Evolutionary conservation across 305 asterid species (phyloP), one percentile per base, ranked within the genome.

Genomic region (Fraxinus albicans): DNA sequence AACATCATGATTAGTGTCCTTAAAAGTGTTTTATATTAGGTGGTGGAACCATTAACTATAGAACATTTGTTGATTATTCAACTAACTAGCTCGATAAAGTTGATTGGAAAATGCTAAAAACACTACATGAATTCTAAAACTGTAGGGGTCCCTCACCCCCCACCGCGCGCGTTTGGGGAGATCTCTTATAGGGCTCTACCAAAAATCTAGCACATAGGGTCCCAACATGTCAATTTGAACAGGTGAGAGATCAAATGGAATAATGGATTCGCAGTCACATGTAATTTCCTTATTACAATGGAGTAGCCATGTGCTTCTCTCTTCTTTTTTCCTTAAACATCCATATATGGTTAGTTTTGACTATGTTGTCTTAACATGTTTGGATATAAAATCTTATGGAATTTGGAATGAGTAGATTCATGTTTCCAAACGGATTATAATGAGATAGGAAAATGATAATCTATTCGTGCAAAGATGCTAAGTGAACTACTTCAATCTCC

Each of bases 1-100:
- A 88, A 91, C 85, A 84, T 79, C 89, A 92, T 91, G 91, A 93
- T 92, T 91, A 88, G 78, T 84, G 91, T 80, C 90, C 84, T 86
- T 82, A 85, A 87, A 83, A 81, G 82, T 81, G 89, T 83, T 87
- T 80, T 80, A 38, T 80, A 90, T 86, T 85, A 79, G 79, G 87
- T 87, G 92, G 92, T 94, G 97, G 97, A 91, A 86, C 92, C 95
- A 91, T 35, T 86, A 88, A 91, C 82, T 84, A 83, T 50, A 81
- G 77, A 88, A 89, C 87, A 80, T 87, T 78, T 90, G 90, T 88
- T 80, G 88, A 85, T 89, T 85, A 89, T 86, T 90, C 86, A 85
- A 85, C 88, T 86, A 87, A 33, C 36, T 67, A 67, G 84, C 89
- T 86, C 83, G 31, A 74, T 47, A 81, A 85, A 86, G 77, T 85